These are phyloP conservation scores for Botrytis sinoallii DNA, from an alignment of 2,329 filamentous ascomycete species.

Conservation along the genomic window DNA sequence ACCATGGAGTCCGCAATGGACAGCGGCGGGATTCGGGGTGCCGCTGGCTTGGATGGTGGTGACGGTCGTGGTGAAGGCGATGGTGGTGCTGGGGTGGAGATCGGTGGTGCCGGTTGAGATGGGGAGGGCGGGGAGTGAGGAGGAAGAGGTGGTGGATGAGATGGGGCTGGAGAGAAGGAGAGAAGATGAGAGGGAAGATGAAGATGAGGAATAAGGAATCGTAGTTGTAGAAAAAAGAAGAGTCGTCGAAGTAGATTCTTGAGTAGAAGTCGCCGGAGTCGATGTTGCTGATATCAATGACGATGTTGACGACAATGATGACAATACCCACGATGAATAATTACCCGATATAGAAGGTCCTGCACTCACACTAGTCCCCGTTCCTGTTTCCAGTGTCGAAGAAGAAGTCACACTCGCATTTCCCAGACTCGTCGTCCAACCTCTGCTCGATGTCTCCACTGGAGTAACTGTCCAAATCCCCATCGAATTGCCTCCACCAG, in stretches of 20 bases:
- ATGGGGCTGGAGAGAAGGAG: neutral
- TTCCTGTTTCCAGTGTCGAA: neutral
- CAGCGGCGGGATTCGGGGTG: conserved; percentile 32
- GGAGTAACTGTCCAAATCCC: neutral
- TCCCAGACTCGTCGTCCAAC: neutral
- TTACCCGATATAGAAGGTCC: neutral
- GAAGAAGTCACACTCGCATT: neutral
- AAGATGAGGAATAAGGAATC: neutral
- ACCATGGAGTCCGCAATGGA: conserved; percentile 44
- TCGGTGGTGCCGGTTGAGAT: conserved; percentile 33
- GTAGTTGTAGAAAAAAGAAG: neutral
- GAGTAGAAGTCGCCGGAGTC: neutral
- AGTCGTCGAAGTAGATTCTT: neutral
- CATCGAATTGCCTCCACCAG: neutral
- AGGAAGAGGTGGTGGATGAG: neutral
- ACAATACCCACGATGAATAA: neutral
- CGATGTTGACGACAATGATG: neutral
- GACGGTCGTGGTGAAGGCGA: conserved; percentile 37
- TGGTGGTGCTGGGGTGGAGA: conserved; percentile 25
- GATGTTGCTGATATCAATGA: neutral
- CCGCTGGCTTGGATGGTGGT: conserved; percentile 36
- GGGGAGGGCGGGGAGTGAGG: conserved; percentile 35
- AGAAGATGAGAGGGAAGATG: conserved; percentile 27
- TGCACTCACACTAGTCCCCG: neutral
- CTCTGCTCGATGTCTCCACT: neutral